Evolutionary conservation across 345 rosid species (phyloP).

Genomic region (thale cress (Arabidopsis thaliana)): DNA sequence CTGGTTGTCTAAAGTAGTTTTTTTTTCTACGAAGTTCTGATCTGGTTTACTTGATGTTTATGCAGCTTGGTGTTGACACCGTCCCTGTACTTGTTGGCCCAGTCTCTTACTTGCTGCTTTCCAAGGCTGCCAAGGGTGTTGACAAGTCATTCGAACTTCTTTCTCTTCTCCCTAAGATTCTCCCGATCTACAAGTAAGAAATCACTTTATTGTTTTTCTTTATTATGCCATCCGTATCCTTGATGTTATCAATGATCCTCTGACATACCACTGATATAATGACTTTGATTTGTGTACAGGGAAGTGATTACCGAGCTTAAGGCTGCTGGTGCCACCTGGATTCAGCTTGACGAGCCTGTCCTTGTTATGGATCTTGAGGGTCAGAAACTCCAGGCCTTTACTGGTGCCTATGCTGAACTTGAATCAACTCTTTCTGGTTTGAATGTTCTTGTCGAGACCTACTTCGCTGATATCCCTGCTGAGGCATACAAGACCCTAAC

Average conservation of each 20-base stretch:
- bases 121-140: slow-evolving; percentile 96
- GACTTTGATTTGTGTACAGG: slow-evolving; percentile 50
- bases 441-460: slow-evolving; percentile 87
- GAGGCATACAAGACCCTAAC: slow-evolving; percentile 82
- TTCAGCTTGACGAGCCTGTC: slow-evolving; percentile 95
- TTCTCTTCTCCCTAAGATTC: slow-evolving; percentile 83
- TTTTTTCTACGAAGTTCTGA: slow-evolving; percentile 14
- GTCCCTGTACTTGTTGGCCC: slow-evolving; percentile 96
- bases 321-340: slow-evolving; percentile 97
- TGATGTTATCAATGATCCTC: slow-evolving; percentile 9
- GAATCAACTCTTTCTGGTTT: slow-evolving; percentile 86
- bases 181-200: slow-evolving; percentile 87
- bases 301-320: slow-evolving; percentile 92
- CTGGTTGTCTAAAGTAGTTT: neutral
- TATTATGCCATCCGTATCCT: neutral
- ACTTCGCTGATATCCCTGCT: slow-evolving; percentile 93
- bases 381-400: slow-evolving; percentile 81
- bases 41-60: neutral
- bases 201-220: neutral
- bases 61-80: slow-evolving; percentile 92
- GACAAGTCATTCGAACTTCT: slow-evolving; percentile 84
- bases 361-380: slow-evolving; percentile 93
- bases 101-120: slow-evolving; percentile 89
- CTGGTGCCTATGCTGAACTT: slow-evolving; percentile 74
- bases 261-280: slow-evolving; percentile 35